Percentiles rank a stretch among this genome's conserved stretches.
phyloP scores from a whole-genome alignment of 192 early-diverging fungal genomes.

The Haplosporangium gracile region DNA sequence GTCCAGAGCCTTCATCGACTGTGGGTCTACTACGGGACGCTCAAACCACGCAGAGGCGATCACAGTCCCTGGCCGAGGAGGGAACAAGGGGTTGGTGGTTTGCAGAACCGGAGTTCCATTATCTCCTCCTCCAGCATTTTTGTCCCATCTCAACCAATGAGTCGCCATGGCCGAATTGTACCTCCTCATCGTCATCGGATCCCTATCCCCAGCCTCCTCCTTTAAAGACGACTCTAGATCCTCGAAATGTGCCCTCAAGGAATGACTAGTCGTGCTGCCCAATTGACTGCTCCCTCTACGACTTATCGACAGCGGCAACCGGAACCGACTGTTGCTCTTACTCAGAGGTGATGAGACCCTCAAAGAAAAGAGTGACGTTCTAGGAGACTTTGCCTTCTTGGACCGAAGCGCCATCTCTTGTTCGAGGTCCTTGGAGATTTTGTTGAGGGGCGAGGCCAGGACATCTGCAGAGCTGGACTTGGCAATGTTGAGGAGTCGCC shows the following conservation, averaged over 20 bases:
- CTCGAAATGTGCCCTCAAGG: not conserved
- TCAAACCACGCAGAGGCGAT: constrained; percentile 63
- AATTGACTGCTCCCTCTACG: not conserved
- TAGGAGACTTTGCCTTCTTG: not conserved
- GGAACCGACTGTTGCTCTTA: not conserved
- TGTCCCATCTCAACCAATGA: constrained; percentile 60
- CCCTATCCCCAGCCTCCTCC: not conserved
- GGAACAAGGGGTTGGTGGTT: constrained; percentile 68
- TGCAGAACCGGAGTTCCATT: constrained; percentile 58
- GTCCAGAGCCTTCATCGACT: constrained; percentile 63
- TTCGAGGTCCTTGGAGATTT: constrained; percentile 23
- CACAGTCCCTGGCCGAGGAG: constrained; percentile 43
- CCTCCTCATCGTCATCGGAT: constrained; percentile 3
- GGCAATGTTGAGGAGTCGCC: constrained; percentile 60
- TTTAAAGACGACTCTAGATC: not conserved
- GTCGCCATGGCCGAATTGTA: constrained; percentile 58
- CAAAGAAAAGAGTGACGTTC: constrained; percentile 14
- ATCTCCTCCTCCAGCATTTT: constrained; percentile 9
- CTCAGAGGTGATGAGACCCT: not conserved
- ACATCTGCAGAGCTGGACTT: constrained; percentile 35
- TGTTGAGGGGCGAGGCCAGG: constrained; percentile 27
- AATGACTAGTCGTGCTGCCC: not conserved
- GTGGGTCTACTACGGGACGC: constrained; percentile 65
- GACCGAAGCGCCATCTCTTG: constrained; percentile 19
- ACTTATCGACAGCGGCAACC: not conserved